Base-by-base conservation (phyloP, 352 stramenopile species). In the Pythium guiyangense region DNA sequence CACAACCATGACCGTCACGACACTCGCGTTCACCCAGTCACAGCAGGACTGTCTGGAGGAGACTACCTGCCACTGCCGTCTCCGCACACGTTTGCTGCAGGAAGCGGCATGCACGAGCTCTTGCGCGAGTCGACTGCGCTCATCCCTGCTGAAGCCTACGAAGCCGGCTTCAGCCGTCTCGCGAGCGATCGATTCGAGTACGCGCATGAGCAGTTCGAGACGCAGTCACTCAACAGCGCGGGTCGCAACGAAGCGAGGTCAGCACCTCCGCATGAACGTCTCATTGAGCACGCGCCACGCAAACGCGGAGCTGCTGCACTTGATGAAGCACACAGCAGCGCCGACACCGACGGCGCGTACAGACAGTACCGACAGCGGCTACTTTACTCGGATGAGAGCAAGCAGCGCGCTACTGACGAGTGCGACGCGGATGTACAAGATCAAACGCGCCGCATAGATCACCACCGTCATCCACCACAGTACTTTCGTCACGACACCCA, bases 401-500 rank as follows among this genome's bases (percentile, higher is more conserved):
- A 37, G 1, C 31, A 10, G 8, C 31, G 8, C 31, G 0, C 31
- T 11, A 37, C 31, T 37, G 31, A 37, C 31, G 12, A 37, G 6
- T 12, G 31, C 31, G 31, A 11, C 31, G 31, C 31, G 9, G 4
- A 11, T 37, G 31, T 4, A 1, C 31, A 2, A 11, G 31, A 37
- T 11, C 31, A 37, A 8, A 0, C 11, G 4, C 31, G 12, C 0
- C 31, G 31, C 31, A 37, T 4, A 12, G 20, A 20, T 26, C 29
- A 31, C 22, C 43, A 51, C n/a, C n/a, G n/a, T n/a, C n/a, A n/a
- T n/a, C n/a, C n/a, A n/a, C n/a, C n/a, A n/a, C n/a, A n/a, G 12
- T 34, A 57, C 2, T 29, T 50, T n/a, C 39, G 34, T 18, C 14
- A 59, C 22, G 34, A 54, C 8, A 37, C 45, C 15, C 59, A 50